Evolutionary conservation across 2,329 filamentous ascomycete genomes (phyloP), one percentile per base, ranked within the genome.

Genomic region (Didymosphaeria variabile): DNA sequence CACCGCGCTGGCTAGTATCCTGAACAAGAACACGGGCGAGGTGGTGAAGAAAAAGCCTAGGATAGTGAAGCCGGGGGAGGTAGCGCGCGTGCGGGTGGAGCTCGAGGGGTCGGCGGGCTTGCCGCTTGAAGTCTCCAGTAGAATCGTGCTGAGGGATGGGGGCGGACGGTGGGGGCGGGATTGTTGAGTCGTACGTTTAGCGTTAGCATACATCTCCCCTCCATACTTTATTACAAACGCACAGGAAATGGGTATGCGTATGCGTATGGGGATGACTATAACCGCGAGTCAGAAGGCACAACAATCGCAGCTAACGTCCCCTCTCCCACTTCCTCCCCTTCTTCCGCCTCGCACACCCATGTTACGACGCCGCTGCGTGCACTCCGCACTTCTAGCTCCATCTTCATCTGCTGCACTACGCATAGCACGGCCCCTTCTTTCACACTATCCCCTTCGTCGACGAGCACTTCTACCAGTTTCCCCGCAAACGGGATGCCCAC

Each of bases 161-260:
- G 95, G 95, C 1, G 90, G 68, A 98, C 95, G 1, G 86, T 98
- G 61, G 95, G 93, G 12, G 93, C 94, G 40, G 95, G 95, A 1
- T 80, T 97, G 65, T 79, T 98, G 69, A 97, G 75, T 45, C 42
- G 12, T 45, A 45, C 19, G n/a, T n/a, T n/a, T n/a, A n/a, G n/a
- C n/a, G n/a, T n/a, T n/a, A n/a, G n/a, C n/a, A n/a, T n/a, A n/a
- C 26, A 29, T 29, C 26, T 2, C 26, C 26, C 26, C 2, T 29
- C 26, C 26, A 29, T 29, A 29, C 26, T 29, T 6, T 29, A 1
- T 3, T 29, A 29, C 3, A 6, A 29, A 29, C 6, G n/a, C 6
- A 29, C 6, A 29, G 2, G 26, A 29, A 29, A 29, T 29, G 6
- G 26, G 2, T 6, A 29, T n/a, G n/a, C n/a, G n/a, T n/a, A n/a